Conservation (phyloP, 2,329 filamentous ascomycete species). For the Hortaea sp. region DNA sequence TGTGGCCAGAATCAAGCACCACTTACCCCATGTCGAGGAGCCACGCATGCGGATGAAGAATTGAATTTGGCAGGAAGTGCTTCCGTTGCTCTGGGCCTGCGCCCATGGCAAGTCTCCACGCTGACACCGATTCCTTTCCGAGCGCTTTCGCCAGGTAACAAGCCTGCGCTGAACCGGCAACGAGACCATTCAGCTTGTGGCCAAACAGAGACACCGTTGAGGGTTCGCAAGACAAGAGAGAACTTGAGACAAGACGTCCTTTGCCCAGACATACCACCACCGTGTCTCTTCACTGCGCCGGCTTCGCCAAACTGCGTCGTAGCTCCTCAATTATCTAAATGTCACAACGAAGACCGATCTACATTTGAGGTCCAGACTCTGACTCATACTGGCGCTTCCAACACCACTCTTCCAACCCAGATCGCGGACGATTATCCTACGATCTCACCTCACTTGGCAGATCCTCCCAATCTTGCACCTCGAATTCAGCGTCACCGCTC, state of each 20-base stretch:
- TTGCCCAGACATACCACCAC: slow-evolving; percentile 17
- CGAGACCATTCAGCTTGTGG: slow-evolving; percentile 24
- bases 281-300: slow-evolving; percentile 4
- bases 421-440: not conserved
- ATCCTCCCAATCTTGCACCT: not conserved
- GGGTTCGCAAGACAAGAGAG: slow-evolving; percentile 27
- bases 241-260: slow-evolving; percentile 17
- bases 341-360: too few relatives aligned
- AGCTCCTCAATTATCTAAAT: too few relatives aligned
- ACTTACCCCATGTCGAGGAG: slow-evolving; percentile 1
- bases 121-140: slow-evolving; percentile 11
- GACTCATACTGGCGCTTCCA: too few relatives aligned
- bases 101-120: slow-evolving; percentile 11
- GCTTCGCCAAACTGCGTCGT: not conserved
- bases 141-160: slow-evolving; percentile 19
- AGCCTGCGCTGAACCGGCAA: slow-evolving; percentile 19
- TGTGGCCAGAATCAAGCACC: slow-evolving; percentile 14
- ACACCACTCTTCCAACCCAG: not conserved
- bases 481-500: slow-evolving; percentile 21
- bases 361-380: too few relatives aligned
- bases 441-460: not conserved
- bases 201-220: slow-evolving; percentile 20
- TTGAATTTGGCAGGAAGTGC: slow-evolving; percentile 9
- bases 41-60: slow-evolving; percentile 2
- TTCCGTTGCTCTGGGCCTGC: slow-evolving; percentile 9